Conservation (phyloP, 2,329 filamentous ascomycete genomes). For the Alternaria conjuncta region DNA sequence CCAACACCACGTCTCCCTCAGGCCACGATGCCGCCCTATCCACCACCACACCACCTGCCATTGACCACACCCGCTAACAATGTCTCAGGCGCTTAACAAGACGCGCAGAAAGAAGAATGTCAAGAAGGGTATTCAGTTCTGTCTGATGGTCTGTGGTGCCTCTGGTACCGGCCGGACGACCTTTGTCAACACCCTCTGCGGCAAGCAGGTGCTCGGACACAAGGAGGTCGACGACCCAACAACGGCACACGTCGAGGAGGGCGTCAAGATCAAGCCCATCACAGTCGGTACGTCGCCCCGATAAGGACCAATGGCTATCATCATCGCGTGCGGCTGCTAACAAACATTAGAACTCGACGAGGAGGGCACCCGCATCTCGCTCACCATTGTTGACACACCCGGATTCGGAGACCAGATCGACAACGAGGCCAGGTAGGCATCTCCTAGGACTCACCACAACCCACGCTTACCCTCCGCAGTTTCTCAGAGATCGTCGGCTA, state of each 20-base stretch:
- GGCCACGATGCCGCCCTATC: slow-evolving; percentile 26
- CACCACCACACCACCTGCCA: slow-evolving; percentile 18
- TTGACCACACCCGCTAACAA: slow-evolving; percentile 36
- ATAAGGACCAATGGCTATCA: not conserved
- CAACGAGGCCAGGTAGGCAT: slow-evolving; percentile 88
- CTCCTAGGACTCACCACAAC: not conserved
- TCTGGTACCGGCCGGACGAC: slow-evolving; percentile 98
- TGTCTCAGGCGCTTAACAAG: slow-evolving; percentile 66
- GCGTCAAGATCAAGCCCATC: slow-evolving; percentile 97
- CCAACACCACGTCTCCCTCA: slow-evolving; percentile 30
- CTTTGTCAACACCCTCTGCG: slow-evolving; percentile 99
- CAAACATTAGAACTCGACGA: slow-evolving; percentile 77
- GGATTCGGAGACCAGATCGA: slow-evolving; percentile 99
- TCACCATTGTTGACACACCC: slow-evolving; percentile 98
- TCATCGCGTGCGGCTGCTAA: slow-evolving; percentile 6
- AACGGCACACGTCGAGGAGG: slow-evolving; percentile 91
- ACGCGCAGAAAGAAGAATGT: slow-evolving; percentile 99
- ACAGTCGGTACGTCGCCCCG: slow-evolving; percentile 77
- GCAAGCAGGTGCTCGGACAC: slow-evolving; percentile 86
- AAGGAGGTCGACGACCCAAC: slow-evolving; percentile 92
- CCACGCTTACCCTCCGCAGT: slow-evolving; percentile 57
- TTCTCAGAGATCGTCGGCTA: slow-evolving; percentile 98
- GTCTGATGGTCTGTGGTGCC: slow-evolving; percentile 99
- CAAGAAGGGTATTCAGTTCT: slow-evolving; percentile 99
- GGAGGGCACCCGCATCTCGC: slow-evolving; percentile 95